phyloP scores from a whole-genome alignment of 2,329 filamentous ascomycete genomes.

The Fusarium siculi region DNA sequence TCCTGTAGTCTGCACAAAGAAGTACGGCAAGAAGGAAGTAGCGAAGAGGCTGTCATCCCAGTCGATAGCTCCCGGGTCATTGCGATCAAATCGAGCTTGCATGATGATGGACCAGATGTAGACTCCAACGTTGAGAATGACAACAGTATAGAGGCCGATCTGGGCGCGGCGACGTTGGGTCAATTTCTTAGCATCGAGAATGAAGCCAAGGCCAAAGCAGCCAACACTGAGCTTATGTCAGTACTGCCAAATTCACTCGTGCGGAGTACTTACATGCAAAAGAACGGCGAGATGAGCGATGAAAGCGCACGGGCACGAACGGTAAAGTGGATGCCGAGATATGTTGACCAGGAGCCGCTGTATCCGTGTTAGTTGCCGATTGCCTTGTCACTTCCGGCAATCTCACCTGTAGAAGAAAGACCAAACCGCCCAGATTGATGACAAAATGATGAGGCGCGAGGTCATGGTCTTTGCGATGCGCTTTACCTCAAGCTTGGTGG shows the following conservation, averaged over 20 bases:
- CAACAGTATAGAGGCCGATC: constrained; percentile 2
- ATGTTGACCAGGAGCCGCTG: constrained; percentile 15
- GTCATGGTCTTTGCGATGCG: constrained; percentile 18
- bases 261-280: constrained; percentile 13
- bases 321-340: constrained; percentile 16
- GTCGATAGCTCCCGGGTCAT: background rate
- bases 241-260: too few relatives aligned
- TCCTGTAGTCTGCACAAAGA: constrained; percentile 15
- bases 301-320: constrained; percentile 6
- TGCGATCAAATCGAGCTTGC: constrained; percentile 1
- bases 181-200: constrained; percentile 3
- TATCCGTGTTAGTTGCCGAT: background rate
- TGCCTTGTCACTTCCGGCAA: too few relatives aligned
- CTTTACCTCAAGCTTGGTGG: constrained; percentile 7
- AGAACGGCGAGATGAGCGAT: constrained; percentile 11
- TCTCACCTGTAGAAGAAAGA: constrained; percentile 13
- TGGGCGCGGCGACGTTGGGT: constrained; percentile 13
- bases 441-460: constrained; percentile 1
- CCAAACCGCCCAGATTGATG: constrained; percentile 1
- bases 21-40: background rate
- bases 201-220: constrained; percentile 9
- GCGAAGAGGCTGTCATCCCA: constrained; percentile 10
- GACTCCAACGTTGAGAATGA: background rate
- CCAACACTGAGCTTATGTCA: background rate
- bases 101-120: constrained; percentile 21